Conservation (phyloP, 768 basidiomycete genomes). For the Astraeus odoratus region DNA sequence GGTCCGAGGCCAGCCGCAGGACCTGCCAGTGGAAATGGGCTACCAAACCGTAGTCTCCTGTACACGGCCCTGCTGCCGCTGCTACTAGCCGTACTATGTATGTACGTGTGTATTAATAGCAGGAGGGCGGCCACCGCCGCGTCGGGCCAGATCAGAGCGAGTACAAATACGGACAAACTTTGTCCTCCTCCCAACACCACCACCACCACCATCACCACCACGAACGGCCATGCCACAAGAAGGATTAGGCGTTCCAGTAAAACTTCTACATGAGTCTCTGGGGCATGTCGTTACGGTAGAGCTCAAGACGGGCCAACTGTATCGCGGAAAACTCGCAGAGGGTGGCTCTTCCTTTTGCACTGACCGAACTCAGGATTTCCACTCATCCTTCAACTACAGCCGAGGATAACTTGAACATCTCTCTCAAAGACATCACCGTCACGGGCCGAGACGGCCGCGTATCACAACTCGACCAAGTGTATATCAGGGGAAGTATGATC, state of each 20-base stretch:
- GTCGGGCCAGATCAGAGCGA: no score
- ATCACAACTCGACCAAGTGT: constrained; percentile 97
- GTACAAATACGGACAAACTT: constrained; percentile 18
- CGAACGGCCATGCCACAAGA: constrained; percentile 43
- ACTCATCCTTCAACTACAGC: constrained; percentile 44
- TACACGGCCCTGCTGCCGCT: no score
- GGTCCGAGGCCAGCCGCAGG: no score
- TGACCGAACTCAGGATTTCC: constrained; percentile 6
- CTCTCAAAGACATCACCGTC: constrained; percentile 92
- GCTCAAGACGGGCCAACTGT: constrained; percentile 94
- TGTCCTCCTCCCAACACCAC: constrained; percentile 7
- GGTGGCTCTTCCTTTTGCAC: constrained; percentile 41
- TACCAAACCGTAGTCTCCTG: not conserved
- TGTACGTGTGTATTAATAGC: not conserved
- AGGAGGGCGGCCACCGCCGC: no score
- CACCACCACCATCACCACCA: no score
- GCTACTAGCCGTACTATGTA: not conserved
- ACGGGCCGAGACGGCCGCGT: constrained; percentile 97
- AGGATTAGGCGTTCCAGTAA: constrained; percentile 89
- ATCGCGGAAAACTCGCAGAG: constrained; percentile 95
- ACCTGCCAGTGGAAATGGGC: no score
- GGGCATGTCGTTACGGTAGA: constrained; percentile 98
- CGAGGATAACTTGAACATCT: constrained; percentile 97
- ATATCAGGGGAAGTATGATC: constrained; percentile 97
- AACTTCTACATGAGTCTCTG: constrained; percentile 91